Evolutionary conservation across 805 yeast species (phyloP).

Genomic region (Monosporozyma yasuniensis): DNA sequence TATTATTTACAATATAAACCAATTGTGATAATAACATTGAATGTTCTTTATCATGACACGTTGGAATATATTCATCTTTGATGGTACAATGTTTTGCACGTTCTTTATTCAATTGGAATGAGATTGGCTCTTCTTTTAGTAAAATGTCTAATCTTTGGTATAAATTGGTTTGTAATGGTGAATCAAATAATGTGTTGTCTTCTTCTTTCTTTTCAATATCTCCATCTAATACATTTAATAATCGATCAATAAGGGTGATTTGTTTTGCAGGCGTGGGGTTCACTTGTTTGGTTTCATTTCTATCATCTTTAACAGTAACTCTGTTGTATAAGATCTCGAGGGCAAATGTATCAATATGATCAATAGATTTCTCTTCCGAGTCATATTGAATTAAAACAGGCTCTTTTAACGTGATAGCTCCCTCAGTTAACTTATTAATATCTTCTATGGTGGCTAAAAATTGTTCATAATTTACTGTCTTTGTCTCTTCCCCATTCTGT

Average conservation of each 20-base stretch:
- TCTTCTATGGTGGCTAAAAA: slow-evolving; percentile 6
- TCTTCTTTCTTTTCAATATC: neutral
- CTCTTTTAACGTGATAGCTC: slow-evolving; percentile 11
- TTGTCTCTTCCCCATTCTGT: neutral
- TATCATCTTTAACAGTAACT: neutral
- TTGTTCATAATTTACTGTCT: neutral
- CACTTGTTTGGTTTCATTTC: neutral
- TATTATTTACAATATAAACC: slow-evolving; percentile 20
- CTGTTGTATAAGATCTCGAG: slow-evolving; percentile 27
- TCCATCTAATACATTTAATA: slow-evolving; percentile 3
- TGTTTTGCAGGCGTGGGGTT: neutral
- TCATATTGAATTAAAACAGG: neutral
- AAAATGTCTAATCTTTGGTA: slow-evolving; percentile 9
- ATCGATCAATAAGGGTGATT: neutral
- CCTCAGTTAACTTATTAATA: slow-evolving; percentile 5
- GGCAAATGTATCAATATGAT: slow-evolving; percentile 15
- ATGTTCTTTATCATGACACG: slow-evolving; percentile 19
- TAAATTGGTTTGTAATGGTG: slow-evolving; percentile 4
- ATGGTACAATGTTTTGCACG: slow-evolving; percentile 14
- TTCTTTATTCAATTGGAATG: slow-evolving; percentile 21
- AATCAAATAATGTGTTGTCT: neutral
- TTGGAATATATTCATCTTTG: slow-evolving; percentile 17
- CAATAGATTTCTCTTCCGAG: slow-evolving; percentile 5
- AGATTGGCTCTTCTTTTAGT: slow-evolving; percentile 17
- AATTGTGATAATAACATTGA: slow-evolving; percentile 14